phyloP scores from a whole-genome alignment of 192 early-diverging fungal species.

The Coemansia sp. region DNA sequence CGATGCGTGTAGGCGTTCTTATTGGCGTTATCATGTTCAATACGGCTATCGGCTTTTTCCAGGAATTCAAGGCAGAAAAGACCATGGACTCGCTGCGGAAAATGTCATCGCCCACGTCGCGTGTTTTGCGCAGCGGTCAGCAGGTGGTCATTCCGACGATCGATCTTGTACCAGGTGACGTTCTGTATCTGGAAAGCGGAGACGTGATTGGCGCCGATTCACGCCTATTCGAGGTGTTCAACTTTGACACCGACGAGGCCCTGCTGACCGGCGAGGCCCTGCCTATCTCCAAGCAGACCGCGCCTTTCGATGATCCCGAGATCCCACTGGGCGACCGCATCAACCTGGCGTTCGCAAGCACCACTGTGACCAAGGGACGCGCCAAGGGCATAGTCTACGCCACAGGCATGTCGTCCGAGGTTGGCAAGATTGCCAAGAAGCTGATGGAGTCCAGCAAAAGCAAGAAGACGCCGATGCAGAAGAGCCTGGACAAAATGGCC shows the following conservation, averaged over 20 bases:
- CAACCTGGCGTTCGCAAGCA: conserved; percentile 87
- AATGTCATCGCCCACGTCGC: conserved; percentile 81
- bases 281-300: conserved; percentile 69
- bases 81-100: conserved; percentile 91
- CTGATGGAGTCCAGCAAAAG: conserved; percentile 59
- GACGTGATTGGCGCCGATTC: conserved; percentile 92
- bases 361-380: conserved; percentile 83
- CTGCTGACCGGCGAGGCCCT: conserved; percentile 90
- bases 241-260: conserved; percentile 90
- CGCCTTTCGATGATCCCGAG: conserved; percentile 63
- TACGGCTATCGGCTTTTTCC: conserved; percentile 86
- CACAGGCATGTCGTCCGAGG: conserved; percentile 84
- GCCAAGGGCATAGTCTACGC: conserved; percentile 85
- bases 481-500: conserved; percentile 71
- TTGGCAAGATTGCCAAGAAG: conserved; percentile 86
- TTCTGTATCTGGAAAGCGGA: conserved; percentile 89
- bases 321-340: conserved; percentile 86
- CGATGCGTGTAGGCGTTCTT: conserved; percentile 74
- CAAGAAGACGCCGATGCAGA: conserved; percentile 65
- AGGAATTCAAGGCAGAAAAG: conserved; percentile 94
- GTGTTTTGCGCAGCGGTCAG: conserved; percentile 81
- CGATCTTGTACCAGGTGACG: conserved; percentile 85
- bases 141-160: conserved; percentile 69
- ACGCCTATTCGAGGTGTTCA: conserved; percentile 76
- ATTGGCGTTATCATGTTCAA: conserved; percentile 83